Conservation (phyloP, 805 yeast species). For the Groenewaldozyma tartarivorans region DNA sequence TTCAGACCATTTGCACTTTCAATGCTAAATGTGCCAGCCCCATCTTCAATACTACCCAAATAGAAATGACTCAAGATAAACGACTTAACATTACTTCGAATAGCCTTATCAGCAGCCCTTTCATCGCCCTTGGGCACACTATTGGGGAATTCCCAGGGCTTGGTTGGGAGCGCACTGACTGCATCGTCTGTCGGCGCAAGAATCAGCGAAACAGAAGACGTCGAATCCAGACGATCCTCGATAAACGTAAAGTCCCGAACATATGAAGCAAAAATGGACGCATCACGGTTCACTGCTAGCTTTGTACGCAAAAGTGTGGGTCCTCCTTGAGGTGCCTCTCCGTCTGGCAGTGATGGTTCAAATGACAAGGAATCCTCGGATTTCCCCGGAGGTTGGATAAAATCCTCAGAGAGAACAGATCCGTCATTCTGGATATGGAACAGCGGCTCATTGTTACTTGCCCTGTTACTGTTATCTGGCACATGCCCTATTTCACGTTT, state of each 20-base stretch:
- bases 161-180: conserved; percentile 37
- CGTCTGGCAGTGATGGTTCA: too few species aligned
- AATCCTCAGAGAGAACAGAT: not conserved
- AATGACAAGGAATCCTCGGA: too few species aligned
- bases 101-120: conserved; percentile 38
- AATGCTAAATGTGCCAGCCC: conserved; percentile 1
- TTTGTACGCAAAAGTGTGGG: conserved; percentile 30
- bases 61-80: conserved; percentile 61
- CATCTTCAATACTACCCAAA: conserved; percentile 14
- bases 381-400: conserved; percentile 2
- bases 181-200: conserved; percentile 68
- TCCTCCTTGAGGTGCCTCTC: conserved; percentile 25
- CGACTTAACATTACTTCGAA: conserved; percentile 41
- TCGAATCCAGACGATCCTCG: conserved; percentile 38
- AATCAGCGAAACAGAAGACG: conserved; percentile 37
- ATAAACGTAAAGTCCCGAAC: conserved; percentile 52
- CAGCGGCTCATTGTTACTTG: too few species aligned
- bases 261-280: conserved; percentile 60
- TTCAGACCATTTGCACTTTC: not conserved
- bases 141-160: conserved; percentile 81
- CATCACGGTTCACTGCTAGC: conserved; percentile 31
- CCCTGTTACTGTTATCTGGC: too few species aligned
- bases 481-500: too few species aligned
- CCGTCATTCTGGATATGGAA: conserved; percentile 9
- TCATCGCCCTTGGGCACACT: conserved; percentile 27